Evolutionary conservation across 257 asterid genomes (phyloP).

Genomic region (Avicennia marina): DNA sequence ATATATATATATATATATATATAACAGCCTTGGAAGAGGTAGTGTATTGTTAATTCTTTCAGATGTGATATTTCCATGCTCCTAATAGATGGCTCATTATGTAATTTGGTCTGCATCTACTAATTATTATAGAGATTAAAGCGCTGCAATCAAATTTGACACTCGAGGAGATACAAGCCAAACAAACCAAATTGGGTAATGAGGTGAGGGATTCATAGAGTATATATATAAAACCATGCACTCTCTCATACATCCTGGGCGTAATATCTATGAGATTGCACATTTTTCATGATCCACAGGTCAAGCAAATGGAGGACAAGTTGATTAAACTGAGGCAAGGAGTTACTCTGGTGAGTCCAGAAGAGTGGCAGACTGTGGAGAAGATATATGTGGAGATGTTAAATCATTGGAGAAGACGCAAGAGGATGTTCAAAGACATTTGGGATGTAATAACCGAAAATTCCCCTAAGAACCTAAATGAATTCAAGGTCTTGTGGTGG

Average conservation of each 20-base stretch:
- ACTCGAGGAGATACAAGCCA: slow-evolving; percentile 58
- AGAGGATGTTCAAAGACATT: slow-evolving; percentile 87
- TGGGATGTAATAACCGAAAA: slow-evolving; percentile 97
- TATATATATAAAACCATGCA: not conserved
- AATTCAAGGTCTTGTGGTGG: slow-evolving; percentile 57
- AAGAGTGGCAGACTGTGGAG: slow-evolving; percentile 70
- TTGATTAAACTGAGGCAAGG: slow-evolving; percentile 75
- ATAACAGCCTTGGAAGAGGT: too few relatives aligned
- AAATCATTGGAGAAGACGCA: slow-evolving; percentile 83
- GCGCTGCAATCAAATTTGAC: slow-evolving; percentile 82
- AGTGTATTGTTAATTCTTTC: too few relatives aligned
- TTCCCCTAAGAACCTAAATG: slow-evolving; percentile 80
- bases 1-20: too few relatives aligned
- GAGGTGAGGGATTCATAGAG: slow-evolving; percentile 42
- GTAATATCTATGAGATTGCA: not conserved
- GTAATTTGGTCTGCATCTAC: slow-evolving; percentile 9
- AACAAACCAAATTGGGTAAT: slow-evolving; percentile 46
- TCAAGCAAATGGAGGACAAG: slow-evolving; percentile 72
- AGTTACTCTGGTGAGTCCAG: slow-evolving; percentile 75
- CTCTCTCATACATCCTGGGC: slow-evolving; percentile 7
- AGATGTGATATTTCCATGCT: too few relatives aligned
- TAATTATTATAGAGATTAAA: slow-evolving; percentile 58
- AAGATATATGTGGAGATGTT: slow-evolving; percentile 39
- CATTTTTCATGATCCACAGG: slow-evolving; percentile 33
- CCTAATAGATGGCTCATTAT: slow-evolving; percentile 1